Evolutionary conservation across 2,329 filamentous ascomycete genomes (phyloP).

Genomic region (Amauroascus verrucosus): DNA sequence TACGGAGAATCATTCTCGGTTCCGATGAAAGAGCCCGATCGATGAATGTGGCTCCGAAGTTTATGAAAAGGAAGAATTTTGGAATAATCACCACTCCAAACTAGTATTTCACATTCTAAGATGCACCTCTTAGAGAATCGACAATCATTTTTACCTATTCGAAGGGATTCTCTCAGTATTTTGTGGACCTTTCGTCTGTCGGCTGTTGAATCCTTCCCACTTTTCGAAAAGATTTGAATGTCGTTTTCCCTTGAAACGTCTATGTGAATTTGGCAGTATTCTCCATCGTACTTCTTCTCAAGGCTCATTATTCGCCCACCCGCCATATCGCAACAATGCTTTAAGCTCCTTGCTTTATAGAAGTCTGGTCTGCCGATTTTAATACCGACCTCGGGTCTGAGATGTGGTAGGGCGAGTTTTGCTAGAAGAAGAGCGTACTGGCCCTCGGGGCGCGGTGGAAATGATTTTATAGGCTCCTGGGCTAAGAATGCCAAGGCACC

Average conservation of each 20-base stretch:
- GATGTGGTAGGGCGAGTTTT: constrained; percentile 30
- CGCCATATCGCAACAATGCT: constrained; percentile 60
- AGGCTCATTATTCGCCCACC: constrained; percentile 55
- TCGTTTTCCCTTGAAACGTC: constrained; percentile 49
- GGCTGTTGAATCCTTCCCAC: constrained; percentile 73
- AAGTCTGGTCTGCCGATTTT: constrained; percentile 57
- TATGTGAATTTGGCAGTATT: constrained; percentile 83
- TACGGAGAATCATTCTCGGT: constrained; percentile 59
- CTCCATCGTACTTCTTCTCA: constrained; percentile 76
- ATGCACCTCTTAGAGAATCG: constrained; percentile 58
- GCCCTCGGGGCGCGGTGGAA: constrained; percentile 30
- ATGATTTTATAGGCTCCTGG: constrained; percentile 26
- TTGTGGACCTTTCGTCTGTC: constrained; percentile 56
- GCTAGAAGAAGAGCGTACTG: constrained; percentile 24
- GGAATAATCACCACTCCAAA: constrained; percentile 58
- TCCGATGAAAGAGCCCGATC: constrained; percentile 61
- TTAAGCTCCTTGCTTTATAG: constrained; percentile 59
- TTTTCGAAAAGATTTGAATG: constrained; percentile 83
- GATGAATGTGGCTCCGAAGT: constrained; percentile 66
- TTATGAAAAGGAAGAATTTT: constrained; percentile 68
- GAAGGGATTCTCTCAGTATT: constrained; percentile 54
- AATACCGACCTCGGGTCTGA: constrained; percentile 49
- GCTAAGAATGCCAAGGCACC: constrained; percentile 48
- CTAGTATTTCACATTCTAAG: constrained; percentile 71
- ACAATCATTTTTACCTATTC: constrained; percentile 49